Percentiles rank a stretch among this genome's conserved stretches.
Conservation (phyloP, 805 yeast genomes). For the Candida golubevii region DNA sequence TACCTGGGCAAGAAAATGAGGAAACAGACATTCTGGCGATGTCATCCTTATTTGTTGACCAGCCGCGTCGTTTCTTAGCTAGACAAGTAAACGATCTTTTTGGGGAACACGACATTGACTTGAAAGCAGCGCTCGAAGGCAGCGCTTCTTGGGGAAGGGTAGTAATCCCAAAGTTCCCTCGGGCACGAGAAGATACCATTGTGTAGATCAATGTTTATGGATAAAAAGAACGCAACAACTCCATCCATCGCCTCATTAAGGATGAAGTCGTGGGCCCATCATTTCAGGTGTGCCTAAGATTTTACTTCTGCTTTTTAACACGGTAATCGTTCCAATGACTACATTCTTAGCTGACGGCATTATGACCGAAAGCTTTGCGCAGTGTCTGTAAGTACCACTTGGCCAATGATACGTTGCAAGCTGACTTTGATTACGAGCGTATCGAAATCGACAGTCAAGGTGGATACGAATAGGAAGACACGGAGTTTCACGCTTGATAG, state of each 20-base stretch:
- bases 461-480: slow-evolving; percentile 15
- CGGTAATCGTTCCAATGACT: no score
- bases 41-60: slow-evolving; percentile 50
- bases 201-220: slow-evolving; percentile 37
- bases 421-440: slow-evolving; percentile 14
- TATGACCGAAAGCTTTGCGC: slow-evolving; percentile 5
- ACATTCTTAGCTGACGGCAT: slow-evolving; percentile 16
- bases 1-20: slow-evolving; percentile 64
- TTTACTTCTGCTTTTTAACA: slow-evolving; percentile 24
- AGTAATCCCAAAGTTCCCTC: slow-evolving; percentile 27
- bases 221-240: slow-evolving; percentile 3
- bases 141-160: slow-evolving; percentile 53
- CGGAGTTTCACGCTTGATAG: slow-evolving; percentile 10
- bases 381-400: slow-evolving; percentile 10
- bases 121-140: slow-evolving; percentile 54
- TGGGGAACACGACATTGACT: slow-evolving; percentile 43
- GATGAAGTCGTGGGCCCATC: slow-evolving; percentile 49
- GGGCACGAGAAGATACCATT: slow-evolving; percentile 28
- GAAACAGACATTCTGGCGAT: slow-evolving; percentile 62
- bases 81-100: slow-evolving; percentile 44
- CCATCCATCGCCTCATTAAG: slow-evolving; percentile 10
- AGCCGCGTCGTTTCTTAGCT: slow-evolving; percentile 34
- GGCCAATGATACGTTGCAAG: slow-evolving; percentile 9
- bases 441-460: slow-evolving; percentile 13
- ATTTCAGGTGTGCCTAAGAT: slow-evolving; percentile 46